Percentiles rank a stretch among this genome's conserved stretches.
These are phyloP conservation scores for Arabis alpina DNA, from an alignment of 345 rosid species.

Conservation along the genomic window DNA sequence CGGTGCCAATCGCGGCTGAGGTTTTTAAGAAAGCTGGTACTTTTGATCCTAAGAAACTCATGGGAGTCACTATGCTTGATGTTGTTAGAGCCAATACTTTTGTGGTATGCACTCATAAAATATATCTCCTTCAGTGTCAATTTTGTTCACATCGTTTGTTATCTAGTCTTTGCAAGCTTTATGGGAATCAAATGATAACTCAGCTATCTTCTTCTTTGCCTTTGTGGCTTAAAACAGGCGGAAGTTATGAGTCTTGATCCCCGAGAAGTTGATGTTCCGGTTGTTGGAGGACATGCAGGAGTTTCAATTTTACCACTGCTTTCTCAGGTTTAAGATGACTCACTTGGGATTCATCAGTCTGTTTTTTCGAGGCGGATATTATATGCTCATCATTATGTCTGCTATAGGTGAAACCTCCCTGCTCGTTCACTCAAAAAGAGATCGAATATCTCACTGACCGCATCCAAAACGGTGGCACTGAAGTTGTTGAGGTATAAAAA, in stretches of 20 bases:
- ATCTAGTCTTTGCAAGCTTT: no score
- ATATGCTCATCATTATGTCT: conserved; percentile 1
- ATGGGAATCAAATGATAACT: no score
- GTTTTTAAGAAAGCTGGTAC: conserved; percentile 91
- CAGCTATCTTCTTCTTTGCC: no score
- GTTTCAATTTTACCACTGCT: conserved; percentile 77
- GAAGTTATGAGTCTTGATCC: conserved; percentile 89
- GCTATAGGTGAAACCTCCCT: conserved; percentile 79
- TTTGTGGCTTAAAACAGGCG: no score
- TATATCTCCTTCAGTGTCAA: no score
- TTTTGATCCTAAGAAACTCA: conserved; percentile 78
- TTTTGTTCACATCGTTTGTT: no score
- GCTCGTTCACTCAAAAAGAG: conserved; percentile 79
- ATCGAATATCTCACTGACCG: conserved; percentile 83
- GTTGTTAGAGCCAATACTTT: conserved; percentile 97
- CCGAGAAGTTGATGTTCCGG: conserved; percentile 72
- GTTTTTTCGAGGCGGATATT: background rate
- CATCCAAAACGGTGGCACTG: conserved; percentile 97
- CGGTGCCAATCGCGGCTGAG: conserved; percentile 93
- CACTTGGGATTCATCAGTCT: no score
- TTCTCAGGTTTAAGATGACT: conserved; percentile 73
- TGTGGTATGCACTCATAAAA: no score
- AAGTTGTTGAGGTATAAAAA: conserved; percentile 86
- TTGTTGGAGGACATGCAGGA: conserved; percentile 89
- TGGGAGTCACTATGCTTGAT: conserved; percentile 98